A percentile compares a stretch with the other conserved stretches of the same genome.
Conservation (phyloP, 371 early-diverging fungal genomes). For the Ecytonucleospora hepatopenaei region DNA sequence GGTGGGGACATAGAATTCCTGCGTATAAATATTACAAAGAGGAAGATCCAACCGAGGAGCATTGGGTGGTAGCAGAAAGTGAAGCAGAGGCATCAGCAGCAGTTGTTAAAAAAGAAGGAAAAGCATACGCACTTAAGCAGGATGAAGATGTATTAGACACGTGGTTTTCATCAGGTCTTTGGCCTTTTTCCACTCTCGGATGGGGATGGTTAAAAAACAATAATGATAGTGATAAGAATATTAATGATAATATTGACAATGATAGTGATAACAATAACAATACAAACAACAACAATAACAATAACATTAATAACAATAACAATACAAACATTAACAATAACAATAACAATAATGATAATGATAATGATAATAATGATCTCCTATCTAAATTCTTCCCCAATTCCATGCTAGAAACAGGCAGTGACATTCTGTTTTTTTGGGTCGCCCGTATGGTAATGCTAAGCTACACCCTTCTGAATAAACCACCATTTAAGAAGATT, state of each 20-base stretch:
- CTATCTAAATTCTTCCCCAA: slow-evolving; percentile 86
- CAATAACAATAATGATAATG: too few species aligned
- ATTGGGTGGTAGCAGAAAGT: slow-evolving; percentile 76
- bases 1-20: slow-evolving; percentile 98
- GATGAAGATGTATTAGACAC: slow-evolving; percentile 97
- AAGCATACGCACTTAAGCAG: slow-evolving; percentile 58
- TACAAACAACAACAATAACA: background rate
- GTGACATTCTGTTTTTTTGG: slow-evolving; percentile 99
- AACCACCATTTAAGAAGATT: slow-evolving; percentile 72
- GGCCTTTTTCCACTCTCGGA: slow-evolving; percentile 90
- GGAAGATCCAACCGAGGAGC: slow-evolving; percentile 49
- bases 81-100: slow-evolving; percentile 67
- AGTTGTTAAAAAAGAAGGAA: slow-evolving; percentile 38
- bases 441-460: slow-evolving; percentile 99
- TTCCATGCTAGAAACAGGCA: slow-evolving; percentile 84
- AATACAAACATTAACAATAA: slow-evolving; percentile 65
- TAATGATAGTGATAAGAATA: slow-evolving; percentile 55
- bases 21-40: slow-evolving; percentile 70
- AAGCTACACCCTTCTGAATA: slow-evolving; percentile 77
- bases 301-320: background rate
- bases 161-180: slow-evolving; percentile 96
- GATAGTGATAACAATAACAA: background rate
- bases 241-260: background rate
- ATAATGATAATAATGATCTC: too few species aligned
- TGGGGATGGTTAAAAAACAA: slow-evolving; percentile 65